Evolutionary conservation across 2,329 filamentous ascomycete species (phyloP), one percentile per base, ranked within the genome.

Genomic region (Colletotrichum coccodes): DNA sequence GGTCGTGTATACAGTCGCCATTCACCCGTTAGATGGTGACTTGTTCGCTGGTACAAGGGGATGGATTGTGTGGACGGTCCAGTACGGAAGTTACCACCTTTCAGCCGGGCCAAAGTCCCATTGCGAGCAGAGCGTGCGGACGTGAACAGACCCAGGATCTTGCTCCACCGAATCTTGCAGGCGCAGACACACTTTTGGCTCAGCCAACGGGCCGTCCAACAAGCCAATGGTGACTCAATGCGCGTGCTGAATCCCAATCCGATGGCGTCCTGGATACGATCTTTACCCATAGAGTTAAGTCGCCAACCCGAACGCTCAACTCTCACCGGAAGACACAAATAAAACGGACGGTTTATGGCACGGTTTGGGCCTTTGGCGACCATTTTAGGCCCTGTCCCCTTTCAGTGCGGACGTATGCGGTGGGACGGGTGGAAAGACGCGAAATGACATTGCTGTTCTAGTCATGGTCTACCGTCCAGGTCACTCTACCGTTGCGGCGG

Each of bases 371-470:
- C 28, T 38, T 58, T 42, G 12, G 53, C 16, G 26, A 42, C 38
- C 38, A 28, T 32, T 59, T 28, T 54, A 42, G 32, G 21, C 21
- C 52, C 28, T 42, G 44, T 9, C 26, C 36, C 36, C 21, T 34
- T 54, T n/a, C n/a, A 42, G 4, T 50, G 32, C 28, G 32, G 28
- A 34, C 11, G 32, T 36, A 18, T 36, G 49, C 47, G 53, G 65
- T 65, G 54, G 65, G 46, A 63, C 65, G 36, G 47, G 38, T 60
- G 60, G 60, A 36, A 64, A 60, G 30, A 28, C 47, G 34, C 34
- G 54, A 68, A 60, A 68, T 68, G 65, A 68, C 46, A 68, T 68
- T 68, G 50, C 64, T 68, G 64, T 68, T 68, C 60, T 68, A 30
- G 64, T 68, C 64, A 38, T 64, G 64, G 64, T 64, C 49, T 46